Base-by-base conservation (phyloP, 1,284 basidiomycete species). In the Naganishia albida region DNA sequence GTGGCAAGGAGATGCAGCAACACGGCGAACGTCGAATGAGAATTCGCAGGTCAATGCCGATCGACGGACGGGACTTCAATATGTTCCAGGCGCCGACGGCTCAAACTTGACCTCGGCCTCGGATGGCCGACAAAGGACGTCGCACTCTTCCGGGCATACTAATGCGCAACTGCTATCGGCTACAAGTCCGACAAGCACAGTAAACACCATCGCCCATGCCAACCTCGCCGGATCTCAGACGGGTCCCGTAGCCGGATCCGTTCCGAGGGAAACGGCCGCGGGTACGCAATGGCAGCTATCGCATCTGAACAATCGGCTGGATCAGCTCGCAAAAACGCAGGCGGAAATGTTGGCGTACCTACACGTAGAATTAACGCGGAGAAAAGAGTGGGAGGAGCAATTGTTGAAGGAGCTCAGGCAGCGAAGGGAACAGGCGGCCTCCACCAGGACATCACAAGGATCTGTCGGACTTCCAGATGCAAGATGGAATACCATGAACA, bases 381-480 rank as follows among this genome's bases (percentile, higher is more conserved):
- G 67, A 40, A 64, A 64, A n/a, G 60, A 56, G 39, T 68, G 67
- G 67, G 67, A 68, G 40, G 67, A 65, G 7, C 53, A 51, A 26
- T 40, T 65, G 28, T 25, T 55, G 42, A 62, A 63, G 43, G 67
- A 68, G 30, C 56, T 68, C 38, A 53, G 55, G 44, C 59, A 63
- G 30, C 28, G 51, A 23, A 28, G 51, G 1, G 34, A 53, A 30
- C 51, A 53, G 30, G 51, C 18, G 6, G 34, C 34, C 10, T 39
- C 51, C 6, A 30, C 51, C 6, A 16, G 18, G 18, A 39, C 28
- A 23, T 23, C 23, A 7, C 40, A 38, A 20, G 28, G 13, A 3
- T 30, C 51, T 2, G 28, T 26, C 6, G 18, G 26, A 34, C 38
- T 16, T 15, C 43, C n/a, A 12, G 54, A 43, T 28, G 23, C 54